Conservation (phyloP, 495 filamentous ascomycete genomes). For the Xylaria palmicola region DNA sequence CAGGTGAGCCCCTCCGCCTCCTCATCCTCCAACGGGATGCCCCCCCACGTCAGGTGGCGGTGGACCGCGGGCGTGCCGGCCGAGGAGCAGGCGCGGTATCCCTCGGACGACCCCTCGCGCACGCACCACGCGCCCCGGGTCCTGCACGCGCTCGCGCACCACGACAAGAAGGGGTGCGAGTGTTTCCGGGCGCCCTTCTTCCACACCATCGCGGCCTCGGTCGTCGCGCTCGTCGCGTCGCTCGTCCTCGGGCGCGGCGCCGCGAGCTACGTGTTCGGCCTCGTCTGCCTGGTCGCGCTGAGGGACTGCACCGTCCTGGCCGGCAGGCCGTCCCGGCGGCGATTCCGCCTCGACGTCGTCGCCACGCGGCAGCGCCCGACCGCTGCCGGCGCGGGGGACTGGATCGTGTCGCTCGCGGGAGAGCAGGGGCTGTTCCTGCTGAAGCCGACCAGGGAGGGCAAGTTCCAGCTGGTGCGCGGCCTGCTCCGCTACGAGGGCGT, state of each 20-base stretch:
- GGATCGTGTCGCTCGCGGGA: neutral
- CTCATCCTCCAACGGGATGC: neutral
- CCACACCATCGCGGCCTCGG: neutral
- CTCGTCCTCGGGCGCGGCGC: neutral
- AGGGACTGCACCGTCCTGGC: neutral
- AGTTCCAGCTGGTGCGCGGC: neutral
- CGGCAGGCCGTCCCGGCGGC: neutral
- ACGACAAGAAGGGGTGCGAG: neutral
- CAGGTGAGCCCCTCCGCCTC: too few relatives aligned
- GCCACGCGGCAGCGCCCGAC: neutral
- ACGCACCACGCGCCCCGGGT: neutral
- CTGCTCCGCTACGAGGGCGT: neutral
- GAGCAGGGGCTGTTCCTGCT: neutral
- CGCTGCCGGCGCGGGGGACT: neutral
- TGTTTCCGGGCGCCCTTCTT: neutral
- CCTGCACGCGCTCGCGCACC: neutral
- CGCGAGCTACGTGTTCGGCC: neutral
- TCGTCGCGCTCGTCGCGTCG: neutral
- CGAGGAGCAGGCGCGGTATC: neutral
- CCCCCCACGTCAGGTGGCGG: neutral
- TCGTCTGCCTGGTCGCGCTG: neutral
- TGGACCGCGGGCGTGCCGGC: neutral
- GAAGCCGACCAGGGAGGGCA: neutral
- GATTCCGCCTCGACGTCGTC: neutral
- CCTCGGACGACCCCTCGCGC: neutral